Conservation (phyloP, 108 stramenopile species). For the Cyclotella kingstonii region DNA sequence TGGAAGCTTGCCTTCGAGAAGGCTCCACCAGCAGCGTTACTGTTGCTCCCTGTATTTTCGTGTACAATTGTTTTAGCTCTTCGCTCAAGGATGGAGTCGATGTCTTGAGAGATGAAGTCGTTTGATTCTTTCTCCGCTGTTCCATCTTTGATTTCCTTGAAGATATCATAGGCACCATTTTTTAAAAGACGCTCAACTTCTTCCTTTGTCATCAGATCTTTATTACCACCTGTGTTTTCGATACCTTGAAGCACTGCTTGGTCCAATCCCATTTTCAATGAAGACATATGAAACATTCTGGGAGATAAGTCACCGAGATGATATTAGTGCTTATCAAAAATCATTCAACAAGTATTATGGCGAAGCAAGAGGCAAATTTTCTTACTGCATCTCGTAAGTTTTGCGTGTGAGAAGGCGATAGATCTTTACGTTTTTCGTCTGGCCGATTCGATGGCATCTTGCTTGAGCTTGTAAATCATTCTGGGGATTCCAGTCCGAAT, state of each 20-base stretch:
- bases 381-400: constrained; percentile 84
- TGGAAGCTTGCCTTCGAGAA: constrained; percentile 94
- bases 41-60: constrained; percentile 73
- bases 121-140: constrained; percentile 77
- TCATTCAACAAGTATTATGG: too few species aligned
- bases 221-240: constrained; percentile 53
- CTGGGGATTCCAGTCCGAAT: constrained; percentile 97
- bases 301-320: too few species aligned
- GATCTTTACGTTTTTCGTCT: constrained; percentile 90
- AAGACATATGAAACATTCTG: constrained; percentile 95
- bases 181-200: constrained; percentile 79
- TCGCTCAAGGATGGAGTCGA: constrained; percentile 83
- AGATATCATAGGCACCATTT: constrained; percentile 88
- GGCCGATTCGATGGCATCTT: constrained; percentile 98
- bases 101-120: constrained; percentile 77
- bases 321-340: too few species aligned
- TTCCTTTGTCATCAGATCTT: constrained; percentile 77
- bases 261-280: constrained; percentile 97
- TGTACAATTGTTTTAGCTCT: constrained; percentile 74
- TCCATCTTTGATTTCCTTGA: constrained; percentile 85
- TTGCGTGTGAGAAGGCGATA: constrained; percentile 91
- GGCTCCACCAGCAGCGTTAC: constrained; percentile 76
- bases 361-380: too few species aligned
- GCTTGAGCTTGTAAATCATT: constrained; percentile 96
- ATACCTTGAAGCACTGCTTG: constrained; percentile 95